These are phyloP conservation scores for Aspergillus bombycis DNA, from an alignment of 2,329 filamentous ascomycete species.

Conservation along the genomic window DNA sequence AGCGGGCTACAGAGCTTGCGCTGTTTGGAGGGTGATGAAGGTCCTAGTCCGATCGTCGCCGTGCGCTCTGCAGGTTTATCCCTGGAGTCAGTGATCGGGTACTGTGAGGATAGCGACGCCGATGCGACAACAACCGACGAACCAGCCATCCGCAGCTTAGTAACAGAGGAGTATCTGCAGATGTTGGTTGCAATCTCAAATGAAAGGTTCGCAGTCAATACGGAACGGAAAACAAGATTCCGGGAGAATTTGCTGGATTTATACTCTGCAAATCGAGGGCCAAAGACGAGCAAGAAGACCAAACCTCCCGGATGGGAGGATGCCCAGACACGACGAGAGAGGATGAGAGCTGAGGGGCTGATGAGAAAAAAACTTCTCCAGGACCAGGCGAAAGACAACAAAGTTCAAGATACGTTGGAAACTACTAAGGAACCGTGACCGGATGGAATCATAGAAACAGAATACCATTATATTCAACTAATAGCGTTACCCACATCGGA, in stretches of 20 bases:
- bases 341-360: slow-evolving; percentile 47
- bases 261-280: slow-evolving; percentile 17
- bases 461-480: background rate
- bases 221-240: slow-evolving; percentile 45
- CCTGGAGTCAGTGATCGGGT: slow-evolving; percentile 80
- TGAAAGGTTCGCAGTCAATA: slow-evolving; percentile 53
- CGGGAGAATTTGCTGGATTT: slow-evolving; percentile 31
- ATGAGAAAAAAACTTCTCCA: slow-evolving; percentile 34
- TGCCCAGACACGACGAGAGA: slow-evolving; percentile 38
- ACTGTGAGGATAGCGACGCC: slow-evolving; percentile 36
- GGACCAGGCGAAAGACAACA: slow-evolving; percentile 12
- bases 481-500: background rate
- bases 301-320: slow-evolving; percentile 42
- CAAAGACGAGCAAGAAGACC: slow-evolving; percentile 25
- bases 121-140: slow-evolving; percentile 35
- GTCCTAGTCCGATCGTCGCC: slow-evolving; percentile 73
- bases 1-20: slow-evolving; percentile 74
- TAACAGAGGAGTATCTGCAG: slow-evolving; percentile 68
- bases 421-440: slow-evolving; percentile 4
- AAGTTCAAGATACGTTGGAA: background rate
- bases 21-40: slow-evolving; percentile 43
- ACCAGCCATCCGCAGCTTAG: slow-evolving; percentile 55
- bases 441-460: background rate
- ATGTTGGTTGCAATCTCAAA: slow-evolving; percentile 72
- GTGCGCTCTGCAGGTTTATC: slow-evolving; percentile 81